A percentile compares a stretch with the other conserved stretches of the same genome.
These are phyloP conservation scores for Moesziomyces sp. DNA, from an alignment of 1,284 basidiomycete species.

Conservation along the genomic window DNA sequence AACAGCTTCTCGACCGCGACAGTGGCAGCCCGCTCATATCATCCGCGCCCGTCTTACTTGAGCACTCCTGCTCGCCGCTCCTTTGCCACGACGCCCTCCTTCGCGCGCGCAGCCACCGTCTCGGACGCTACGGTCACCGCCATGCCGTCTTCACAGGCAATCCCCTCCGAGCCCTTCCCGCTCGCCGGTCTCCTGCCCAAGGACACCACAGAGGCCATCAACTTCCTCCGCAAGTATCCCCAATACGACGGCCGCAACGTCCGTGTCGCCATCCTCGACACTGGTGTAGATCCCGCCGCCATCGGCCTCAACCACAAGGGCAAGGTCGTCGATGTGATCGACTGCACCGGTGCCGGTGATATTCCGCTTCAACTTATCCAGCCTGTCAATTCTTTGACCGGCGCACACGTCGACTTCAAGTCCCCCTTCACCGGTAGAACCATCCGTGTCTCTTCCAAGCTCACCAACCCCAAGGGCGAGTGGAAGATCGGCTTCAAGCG, in stretches of 20 bases:
- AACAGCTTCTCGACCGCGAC: conserved; percentile 11
- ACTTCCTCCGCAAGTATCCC: conserved; percentile 65
- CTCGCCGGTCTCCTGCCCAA: conserved; percentile 66
- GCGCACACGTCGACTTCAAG: conserved; percentile 49
- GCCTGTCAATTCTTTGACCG: conserved; percentile 14
- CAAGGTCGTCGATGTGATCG: conserved; percentile 68
- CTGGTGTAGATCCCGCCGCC: conserved; percentile 68
- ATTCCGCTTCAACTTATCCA: conserved; percentile 50
- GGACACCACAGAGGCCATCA: conserved; percentile 65
- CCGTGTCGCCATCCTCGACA: conserved; percentile 68
- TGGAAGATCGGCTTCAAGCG: conserved; percentile 67
- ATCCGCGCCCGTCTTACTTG: not conserved
- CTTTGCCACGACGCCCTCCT: conserved; percentile 5
- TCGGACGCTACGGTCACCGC: conserved; percentile 16
- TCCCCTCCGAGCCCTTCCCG: conserved; percentile 59
- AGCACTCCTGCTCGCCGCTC: not conserved
- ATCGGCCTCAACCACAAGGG: conserved; percentile 63
- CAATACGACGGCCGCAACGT: conserved; percentile 65
- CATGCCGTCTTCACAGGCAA: conserved; percentile 36
- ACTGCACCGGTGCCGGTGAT: conserved; percentile 66
- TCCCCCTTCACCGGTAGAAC: conserved; percentile 63
- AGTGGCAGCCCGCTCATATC: not conserved
- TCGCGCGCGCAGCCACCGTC: conserved; percentile 5
- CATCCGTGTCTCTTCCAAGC: conserved; percentile 52
- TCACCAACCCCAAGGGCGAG: conserved; percentile 61